phyloP scores from a whole-genome alignment of 352 stramenopile species.

The Phytophthora ohioensis region DNA sequence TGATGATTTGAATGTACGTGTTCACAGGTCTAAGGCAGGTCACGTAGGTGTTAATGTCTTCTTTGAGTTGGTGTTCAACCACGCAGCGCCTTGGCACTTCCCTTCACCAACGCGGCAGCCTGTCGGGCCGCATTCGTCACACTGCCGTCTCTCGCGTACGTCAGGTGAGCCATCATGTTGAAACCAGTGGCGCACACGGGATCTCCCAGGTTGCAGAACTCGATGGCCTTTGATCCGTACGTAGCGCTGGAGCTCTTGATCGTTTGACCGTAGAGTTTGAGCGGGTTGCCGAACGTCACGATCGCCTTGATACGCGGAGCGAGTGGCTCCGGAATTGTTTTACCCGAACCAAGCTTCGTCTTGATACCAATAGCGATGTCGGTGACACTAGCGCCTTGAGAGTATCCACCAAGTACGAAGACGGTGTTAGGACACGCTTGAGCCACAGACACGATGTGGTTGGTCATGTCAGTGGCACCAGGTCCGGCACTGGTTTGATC shows the following conservation, averaged over 20 bases:
- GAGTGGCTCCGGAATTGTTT: conserved; percentile 29
- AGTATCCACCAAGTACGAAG: conserved; percentile 44
- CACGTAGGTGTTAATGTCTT: background rate
- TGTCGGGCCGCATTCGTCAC: conserved; percentile 30
- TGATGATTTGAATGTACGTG: too few species aligned
- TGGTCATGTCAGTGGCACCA: conserved; percentile 32
- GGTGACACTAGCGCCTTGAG: conserved; percentile 39
- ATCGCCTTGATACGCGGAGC: conserved; percentile 39
- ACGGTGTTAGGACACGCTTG: conserved; percentile 38
- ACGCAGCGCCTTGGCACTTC: conserved; percentile 11
- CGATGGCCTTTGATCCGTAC: conserved; percentile 39
- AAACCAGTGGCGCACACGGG: conserved; percentile 37
- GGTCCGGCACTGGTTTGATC: conserved; percentile 20
- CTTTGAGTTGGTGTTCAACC: background rate
- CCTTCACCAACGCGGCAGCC: conserved; percentile 29
- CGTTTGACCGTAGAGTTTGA: conserved; percentile 34
- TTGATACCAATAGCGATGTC: conserved; percentile 40
- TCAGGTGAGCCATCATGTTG: conserved; percentile 42
- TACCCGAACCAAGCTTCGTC: conserved; percentile 27
- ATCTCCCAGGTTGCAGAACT: conserved; percentile 40
- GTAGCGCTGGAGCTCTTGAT: conserved; percentile 32
- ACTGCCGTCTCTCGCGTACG: conserved; percentile 39
- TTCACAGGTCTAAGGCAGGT: too few species aligned
- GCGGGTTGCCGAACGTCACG: conserved; percentile 45
- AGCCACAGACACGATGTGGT: conserved; percentile 37